phyloP scores from a whole-genome alignment of 495 filamentous ascomycete genomes.

The Pyrenopolyporus hunteri region DNA sequence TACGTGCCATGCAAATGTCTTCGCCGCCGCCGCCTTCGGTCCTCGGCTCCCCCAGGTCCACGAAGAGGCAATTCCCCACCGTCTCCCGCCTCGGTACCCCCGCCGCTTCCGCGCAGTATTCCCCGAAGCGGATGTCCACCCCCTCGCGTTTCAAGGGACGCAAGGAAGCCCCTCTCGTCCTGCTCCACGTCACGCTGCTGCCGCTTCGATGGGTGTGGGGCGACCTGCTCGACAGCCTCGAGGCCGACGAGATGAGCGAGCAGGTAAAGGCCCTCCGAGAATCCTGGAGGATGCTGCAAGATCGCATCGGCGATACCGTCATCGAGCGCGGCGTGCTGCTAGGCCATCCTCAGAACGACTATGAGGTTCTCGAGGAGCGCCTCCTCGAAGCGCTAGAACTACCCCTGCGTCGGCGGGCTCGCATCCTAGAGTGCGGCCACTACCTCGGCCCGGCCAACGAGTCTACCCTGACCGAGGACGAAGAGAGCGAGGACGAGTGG shows the following conservation, averaged over 20 bases:
- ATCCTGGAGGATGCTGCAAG: slow-evolving; percentile 76
- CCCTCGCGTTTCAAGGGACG: slow-evolving; percentile 55
- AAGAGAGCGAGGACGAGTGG: slow-evolving; percentile 56
- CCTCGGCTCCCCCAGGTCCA: slow-evolving; percentile 56
- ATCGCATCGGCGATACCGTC: slow-evolving; percentile 77
- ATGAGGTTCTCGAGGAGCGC: slow-evolving; percentile 89
- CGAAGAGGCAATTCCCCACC: slow-evolving; percentile 51
- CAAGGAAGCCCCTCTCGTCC: slow-evolving; percentile 71
- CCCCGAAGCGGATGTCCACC: slow-evolving; percentile 65
- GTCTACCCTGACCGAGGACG: slow-evolving; percentile 49
- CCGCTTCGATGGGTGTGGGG: slow-evolving; percentile 74
- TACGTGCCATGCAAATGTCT: slow-evolving; percentile 79
- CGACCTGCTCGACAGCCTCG: slow-evolving; percentile 54
- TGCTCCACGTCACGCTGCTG: slow-evolving; percentile 86
- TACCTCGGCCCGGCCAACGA: slow-evolving; percentile 59
- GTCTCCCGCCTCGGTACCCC: slow-evolving; percentile 55
- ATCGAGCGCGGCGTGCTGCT: slow-evolving; percentile 85
- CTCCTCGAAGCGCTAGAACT: slow-evolving; percentile 88
- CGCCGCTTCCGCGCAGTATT: slow-evolving; percentile 54
- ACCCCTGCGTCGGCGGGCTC: slow-evolving; percentile 62
- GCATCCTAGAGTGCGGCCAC: slow-evolving; percentile 82
- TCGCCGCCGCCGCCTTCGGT: slow-evolving; percentile 64
- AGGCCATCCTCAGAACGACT: slow-evolving; percentile 87
- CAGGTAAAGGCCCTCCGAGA: slow-evolving; percentile 64
- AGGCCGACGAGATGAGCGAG: slow-evolving; percentile 55